These are phyloP conservation scores for Medakamo hakoo DNA, from an alignment of 139 green algal genomes.

Conservation along the genomic window DNA sequence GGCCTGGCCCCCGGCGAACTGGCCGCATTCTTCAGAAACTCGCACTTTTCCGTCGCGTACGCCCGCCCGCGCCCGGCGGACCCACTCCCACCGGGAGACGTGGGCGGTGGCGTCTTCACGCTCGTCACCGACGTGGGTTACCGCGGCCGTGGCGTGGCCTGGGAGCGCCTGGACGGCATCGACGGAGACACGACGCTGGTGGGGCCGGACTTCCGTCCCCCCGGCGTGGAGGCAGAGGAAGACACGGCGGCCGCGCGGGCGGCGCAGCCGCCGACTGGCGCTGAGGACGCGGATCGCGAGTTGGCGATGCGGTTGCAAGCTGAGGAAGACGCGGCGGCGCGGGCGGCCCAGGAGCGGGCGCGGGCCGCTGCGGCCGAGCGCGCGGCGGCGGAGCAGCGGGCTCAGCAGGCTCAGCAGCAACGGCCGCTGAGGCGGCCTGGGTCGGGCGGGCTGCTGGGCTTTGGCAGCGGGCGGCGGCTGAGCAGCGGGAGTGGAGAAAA, in stretches of 20 bases:
- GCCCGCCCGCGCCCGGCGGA: too few species aligned
- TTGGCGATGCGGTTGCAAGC: constrained; percentile 72
- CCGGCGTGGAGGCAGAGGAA: constrained; percentile 8
- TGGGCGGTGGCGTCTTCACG: constrained; percentile 56
- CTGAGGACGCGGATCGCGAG: constrained; percentile 54
- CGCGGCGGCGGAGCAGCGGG: constrained; percentile 6
- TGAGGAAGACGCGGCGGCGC: constrained; percentile 22
- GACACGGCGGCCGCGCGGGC: constrained; percentile 8
- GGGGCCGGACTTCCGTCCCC: constrained; percentile 17
- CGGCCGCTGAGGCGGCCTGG: too few species aligned
- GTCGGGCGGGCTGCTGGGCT: too few species aligned
- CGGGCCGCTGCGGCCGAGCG: background rate
- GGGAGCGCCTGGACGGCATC: constrained; percentile 64
- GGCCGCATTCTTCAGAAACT: constrained; percentile 56
- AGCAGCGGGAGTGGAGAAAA: too few species aligned
- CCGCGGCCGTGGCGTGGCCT: constrained; percentile 57
- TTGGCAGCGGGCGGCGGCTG: too few species aligned
- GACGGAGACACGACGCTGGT: constrained; percentile 56
- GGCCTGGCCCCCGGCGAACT: constrained; percentile 50
- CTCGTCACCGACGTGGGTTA: constrained; percentile 84
- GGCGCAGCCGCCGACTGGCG: constrained; percentile 6
- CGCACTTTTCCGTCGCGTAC: background rate
- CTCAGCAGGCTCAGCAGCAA: constrained; percentile 6
- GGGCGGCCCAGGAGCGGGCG: constrained; percentile 5
- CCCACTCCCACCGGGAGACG: too few species aligned